These are phyloP conservation scores for Cochlearia excelsa DNA, from an alignment of 345 rosid genomes.

Conservation along the genomic window DNA sequence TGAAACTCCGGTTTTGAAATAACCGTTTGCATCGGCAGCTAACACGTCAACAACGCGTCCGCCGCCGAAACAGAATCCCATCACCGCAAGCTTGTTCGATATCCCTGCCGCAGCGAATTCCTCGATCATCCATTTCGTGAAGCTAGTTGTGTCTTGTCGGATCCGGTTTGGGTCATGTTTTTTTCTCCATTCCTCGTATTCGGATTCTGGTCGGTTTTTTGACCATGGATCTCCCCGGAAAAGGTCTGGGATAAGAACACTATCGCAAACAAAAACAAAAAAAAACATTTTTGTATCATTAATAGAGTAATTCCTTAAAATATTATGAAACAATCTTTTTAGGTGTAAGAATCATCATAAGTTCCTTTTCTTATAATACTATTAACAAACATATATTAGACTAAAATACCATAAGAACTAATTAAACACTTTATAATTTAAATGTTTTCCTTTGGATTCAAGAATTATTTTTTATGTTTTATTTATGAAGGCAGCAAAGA, in stretches of 20 bases:
- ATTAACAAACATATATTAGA: too few species aligned
- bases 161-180: conserved; percentile 52
- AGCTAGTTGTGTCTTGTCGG: conserved; percentile 44
- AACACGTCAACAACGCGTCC: conserved; percentile 64
- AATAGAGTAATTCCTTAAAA: too few species aligned
- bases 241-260: conserved; percentile 87
- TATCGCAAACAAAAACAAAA: conserved; percentile 33
- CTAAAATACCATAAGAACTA: too few species aligned
- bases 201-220: conserved; percentile 43
- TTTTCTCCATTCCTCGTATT: conserved; percentile 54
- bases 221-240: conserved; percentile 85
- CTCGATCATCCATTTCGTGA: conserved; percentile 73
- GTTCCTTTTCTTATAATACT: too few species aligned
- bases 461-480: too few species aligned
- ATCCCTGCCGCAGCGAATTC: conserved; percentile 75
- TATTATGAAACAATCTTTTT: too few species aligned
- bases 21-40: conserved; percentile 49
- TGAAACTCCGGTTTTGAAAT: conserved; percentile 63
- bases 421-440: too few species aligned
- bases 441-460: too few species aligned
- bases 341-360: too few species aligned
- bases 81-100: conserved; percentile 72
- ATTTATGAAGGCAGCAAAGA: too few species aligned
- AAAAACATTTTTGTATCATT: too few species aligned
- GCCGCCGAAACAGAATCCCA: conserved; percentile 89